Percentiles rank a stretch among this genome's conserved stretches.
These are phyloP conservation scores for Melaleuca quinquenervia DNA, from an alignment of 345 rosid genomes.

Conservation along the genomic window DNA sequence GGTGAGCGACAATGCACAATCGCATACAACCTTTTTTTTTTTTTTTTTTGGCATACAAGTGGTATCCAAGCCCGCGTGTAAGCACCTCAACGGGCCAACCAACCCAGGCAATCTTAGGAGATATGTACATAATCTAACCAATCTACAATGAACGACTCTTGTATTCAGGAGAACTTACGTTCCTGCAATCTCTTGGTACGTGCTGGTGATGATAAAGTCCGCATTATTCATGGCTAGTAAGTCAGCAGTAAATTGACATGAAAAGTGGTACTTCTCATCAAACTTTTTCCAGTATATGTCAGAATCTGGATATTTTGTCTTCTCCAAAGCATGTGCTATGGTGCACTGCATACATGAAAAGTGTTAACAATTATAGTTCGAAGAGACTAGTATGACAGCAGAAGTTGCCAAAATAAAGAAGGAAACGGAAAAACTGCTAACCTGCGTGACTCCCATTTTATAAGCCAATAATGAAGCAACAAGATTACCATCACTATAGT, in stretches of 20 bases:
- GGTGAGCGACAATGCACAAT: background rate
- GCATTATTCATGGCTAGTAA: conserved; percentile 93
- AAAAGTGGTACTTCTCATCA: conserved; percentile 90
- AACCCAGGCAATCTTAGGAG: background rate
- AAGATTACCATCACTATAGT: conserved; percentile 98
- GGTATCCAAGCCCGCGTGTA: background rate
- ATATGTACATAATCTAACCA: background rate
- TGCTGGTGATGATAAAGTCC: conserved; percentile 95
- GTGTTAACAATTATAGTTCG: background rate
- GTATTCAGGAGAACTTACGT: conserved; percentile 42
- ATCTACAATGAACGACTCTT: background rate
- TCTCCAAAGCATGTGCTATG: conserved; percentile 98
- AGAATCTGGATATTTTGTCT: conserved; percentile 98
- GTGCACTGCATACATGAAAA: conserved; percentile 54
- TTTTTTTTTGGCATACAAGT: background rate
- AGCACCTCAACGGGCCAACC: background rate
- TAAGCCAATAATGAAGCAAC: conserved; percentile 90
- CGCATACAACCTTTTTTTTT: background rate
- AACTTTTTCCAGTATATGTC: conserved; percentile 96
- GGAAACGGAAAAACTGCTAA: conserved; percentile 1
- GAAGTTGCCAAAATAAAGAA: background rate
- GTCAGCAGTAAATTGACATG: conserved; percentile 98
- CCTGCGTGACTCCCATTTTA: conserved; percentile 94
- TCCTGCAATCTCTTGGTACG: conserved; percentile 99
- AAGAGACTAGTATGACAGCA: background rate